A percentile compares a stretch with the other conserved stretches of the same genome.
phyloP scores from a whole-genome alignment of 495 filamentous ascomycete species.

The Penicillium pulvis region DNA sequence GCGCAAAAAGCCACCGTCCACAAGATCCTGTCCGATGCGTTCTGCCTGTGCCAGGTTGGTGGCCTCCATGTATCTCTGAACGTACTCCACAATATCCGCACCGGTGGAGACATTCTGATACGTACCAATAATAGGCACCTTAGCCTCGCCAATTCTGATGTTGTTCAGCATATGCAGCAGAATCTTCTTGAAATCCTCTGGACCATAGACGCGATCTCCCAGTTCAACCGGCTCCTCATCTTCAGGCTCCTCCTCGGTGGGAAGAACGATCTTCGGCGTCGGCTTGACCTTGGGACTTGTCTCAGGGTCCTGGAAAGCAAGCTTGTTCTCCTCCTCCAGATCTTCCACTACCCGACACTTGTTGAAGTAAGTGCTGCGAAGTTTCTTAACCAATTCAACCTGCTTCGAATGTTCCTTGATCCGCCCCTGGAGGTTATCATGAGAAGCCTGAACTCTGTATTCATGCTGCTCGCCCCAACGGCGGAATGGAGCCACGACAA shows the following conservation, averaged over 20 bases:
- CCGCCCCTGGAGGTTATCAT: slow-evolving; percentile 84
- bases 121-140: slow-evolving; percentile 91
- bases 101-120: slow-evolving; percentile 92
- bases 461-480: slow-evolving; percentile 96
- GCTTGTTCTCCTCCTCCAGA: slow-evolving; percentile 96
- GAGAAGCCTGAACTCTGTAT: slow-evolving; percentile 83
- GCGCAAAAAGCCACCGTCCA: slow-evolving; percentile 82
- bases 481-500: slow-evolving; percentile 90
- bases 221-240: slow-evolving; percentile 86
- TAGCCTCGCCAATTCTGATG: slow-evolving; percentile 84
- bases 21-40: slow-evolving; percentile 89
- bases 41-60: slow-evolving; percentile 86
- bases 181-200: slow-evolving; percentile 87
- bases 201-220: slow-evolving; percentile 81
- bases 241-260: slow-evolving; percentile 60
- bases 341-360: slow-evolving; percentile 97
- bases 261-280: slow-evolving; percentile 64
- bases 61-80: slow-evolving; percentile 84
- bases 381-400: slow-evolving; percentile 83
- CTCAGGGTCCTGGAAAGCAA: slow-evolving; percentile 89
- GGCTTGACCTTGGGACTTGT: slow-evolving; percentile 48
- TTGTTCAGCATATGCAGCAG: slow-evolving; percentile 82
- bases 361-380: slow-evolving; percentile 96
- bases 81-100: slow-evolving; percentile 90
- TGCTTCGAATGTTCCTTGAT: slow-evolving; percentile 94